Conservation (phyloP, 495 filamentous ascomycete species). For the Letharia lupina region DNA sequence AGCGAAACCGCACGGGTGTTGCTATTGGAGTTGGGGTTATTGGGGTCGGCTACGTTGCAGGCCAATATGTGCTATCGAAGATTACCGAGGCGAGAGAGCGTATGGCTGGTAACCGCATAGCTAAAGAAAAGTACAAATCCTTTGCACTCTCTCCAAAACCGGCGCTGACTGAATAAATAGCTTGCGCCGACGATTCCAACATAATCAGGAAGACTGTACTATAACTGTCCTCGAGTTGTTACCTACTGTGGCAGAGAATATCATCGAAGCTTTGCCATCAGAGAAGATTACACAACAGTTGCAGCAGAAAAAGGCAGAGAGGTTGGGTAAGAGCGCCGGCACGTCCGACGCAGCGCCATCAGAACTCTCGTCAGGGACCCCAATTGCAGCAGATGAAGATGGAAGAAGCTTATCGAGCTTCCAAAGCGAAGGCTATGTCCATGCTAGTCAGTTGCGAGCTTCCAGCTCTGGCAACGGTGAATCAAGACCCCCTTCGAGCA, state of each 20-base stretch:
- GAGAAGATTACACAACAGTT: slow-evolving; percentile 84
- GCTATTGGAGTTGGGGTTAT: slow-evolving; percentile 79
- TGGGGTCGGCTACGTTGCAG: slow-evolving; percentile 85
- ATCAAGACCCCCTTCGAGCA: slow-evolving; percentile 60
- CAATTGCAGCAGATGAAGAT: slow-evolving; percentile 79
- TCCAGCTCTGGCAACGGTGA: slow-evolving; percentile 35
- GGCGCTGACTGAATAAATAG: slow-evolving; percentile 46
- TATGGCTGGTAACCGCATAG: slow-evolving; percentile 89
- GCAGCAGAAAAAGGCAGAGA: slow-evolving; percentile 83
- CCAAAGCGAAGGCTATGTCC: slow-evolving; percentile 69
- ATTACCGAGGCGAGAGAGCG: slow-evolving; percentile 86
- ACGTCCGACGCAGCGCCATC: slow-evolving; percentile 44
- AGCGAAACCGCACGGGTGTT: slow-evolving; percentile 82
- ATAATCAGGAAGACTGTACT: slow-evolving; percentile 97
- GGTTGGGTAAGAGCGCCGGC: slow-evolving; percentile 51
- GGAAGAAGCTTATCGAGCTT: slow-evolving; percentile 65
- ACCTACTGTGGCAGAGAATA: slow-evolving; percentile 81
- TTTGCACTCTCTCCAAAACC: background rate
- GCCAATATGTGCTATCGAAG: slow-evolving; percentile 84
- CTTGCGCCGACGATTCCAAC: slow-evolving; percentile 88
- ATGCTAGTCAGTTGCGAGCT: slow-evolving; percentile 64
- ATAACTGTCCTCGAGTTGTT: slow-evolving; percentile 95
- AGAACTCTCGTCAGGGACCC: slow-evolving; percentile 59
- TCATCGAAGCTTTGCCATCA: slow-evolving; percentile 78
- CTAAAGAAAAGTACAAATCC: slow-evolving; percentile 73